phyloP scores from a whole-genome alignment of 805 yeast genomes.

The Zygosaccharomyces bisporus region DNA sequence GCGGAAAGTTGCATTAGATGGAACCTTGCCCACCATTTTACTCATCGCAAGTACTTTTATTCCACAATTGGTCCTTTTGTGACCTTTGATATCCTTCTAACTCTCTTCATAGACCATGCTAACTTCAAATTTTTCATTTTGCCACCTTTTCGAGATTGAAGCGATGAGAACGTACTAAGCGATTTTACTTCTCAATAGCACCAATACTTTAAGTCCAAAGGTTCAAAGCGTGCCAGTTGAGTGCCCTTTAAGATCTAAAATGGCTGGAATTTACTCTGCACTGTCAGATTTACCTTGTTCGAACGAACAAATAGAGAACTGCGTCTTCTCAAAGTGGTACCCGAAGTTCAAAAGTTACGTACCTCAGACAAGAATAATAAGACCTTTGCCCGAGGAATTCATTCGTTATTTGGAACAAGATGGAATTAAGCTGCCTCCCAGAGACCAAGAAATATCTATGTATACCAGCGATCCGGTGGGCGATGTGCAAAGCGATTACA shows the following conservation, averaged over 20 bases:
- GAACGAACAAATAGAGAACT: conserved; percentile 45
- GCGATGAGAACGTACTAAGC: conserved; percentile 9
- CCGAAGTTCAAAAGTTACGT: conserved; percentile 44
- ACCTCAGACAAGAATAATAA: conserved; percentile 51
- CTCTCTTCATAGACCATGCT: not conserved
- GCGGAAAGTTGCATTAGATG: conserved; percentile 83
- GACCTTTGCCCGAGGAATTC: conserved; percentile 55
- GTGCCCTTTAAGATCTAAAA: not conserved
- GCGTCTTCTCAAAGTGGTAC: conserved; percentile 61
- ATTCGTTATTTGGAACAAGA: conserved; percentile 60
- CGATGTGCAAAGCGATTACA: conserved; percentile 60
- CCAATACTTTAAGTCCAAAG: not conserved
- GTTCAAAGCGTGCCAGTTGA: not conserved
- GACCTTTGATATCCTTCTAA: not conserved
- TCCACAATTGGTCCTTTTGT: not conserved
- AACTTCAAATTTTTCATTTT: conserved; percentile 3
- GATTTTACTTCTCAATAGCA: conserved; percentile 1
- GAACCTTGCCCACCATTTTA: conserved; percentile 33
- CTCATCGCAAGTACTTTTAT: not conserved
- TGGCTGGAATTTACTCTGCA: conserved; percentile 19
- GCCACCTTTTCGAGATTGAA: conserved; percentile 6
- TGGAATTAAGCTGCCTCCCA: conserved; percentile 61
- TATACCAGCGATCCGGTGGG: conserved; percentile 36
- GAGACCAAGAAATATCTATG: conserved; percentile 31
- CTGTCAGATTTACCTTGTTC: conserved; percentile 32